Evolutionary conservation across 164 flowering plant species (phyloP).

Genomic region (Berberis thunbergii): DNA sequence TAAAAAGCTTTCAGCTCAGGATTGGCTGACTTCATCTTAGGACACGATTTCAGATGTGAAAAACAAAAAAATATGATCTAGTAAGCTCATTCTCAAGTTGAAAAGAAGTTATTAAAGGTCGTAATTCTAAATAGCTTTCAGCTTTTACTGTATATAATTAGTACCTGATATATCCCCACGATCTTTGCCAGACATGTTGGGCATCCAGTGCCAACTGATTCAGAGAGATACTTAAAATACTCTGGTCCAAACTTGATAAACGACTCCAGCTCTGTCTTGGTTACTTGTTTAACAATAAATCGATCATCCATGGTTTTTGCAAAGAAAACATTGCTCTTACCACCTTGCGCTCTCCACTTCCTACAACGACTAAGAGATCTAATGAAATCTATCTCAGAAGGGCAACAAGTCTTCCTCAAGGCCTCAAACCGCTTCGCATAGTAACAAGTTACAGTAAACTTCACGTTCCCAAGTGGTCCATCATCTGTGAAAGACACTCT

Average conservation of each 20-base stretch:
- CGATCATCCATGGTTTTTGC: constrained; percentile 96
- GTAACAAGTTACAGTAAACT: constrained; percentile 82
- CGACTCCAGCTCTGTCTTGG: constrained; percentile 93
- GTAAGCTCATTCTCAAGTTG: not conserved
- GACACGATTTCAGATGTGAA: too few relatives aligned
- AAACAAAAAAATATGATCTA: too few relatives aligned
- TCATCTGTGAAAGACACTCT: constrained; percentile 63
- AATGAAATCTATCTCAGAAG: constrained; percentile 72
- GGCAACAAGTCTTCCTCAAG: constrained; percentile 74
- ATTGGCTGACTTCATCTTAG: too few relatives aligned
- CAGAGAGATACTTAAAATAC: constrained; percentile 84
- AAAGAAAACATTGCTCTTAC: constrained; percentile 94
- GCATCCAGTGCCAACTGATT: constrained; percentile 58
- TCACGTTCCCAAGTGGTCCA: constrained; percentile 70
- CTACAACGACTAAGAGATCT: constrained; percentile 92
- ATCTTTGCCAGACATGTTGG: constrained; percentile 98
- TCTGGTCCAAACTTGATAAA: constrained; percentile 85
- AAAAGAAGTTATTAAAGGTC: not conserved
- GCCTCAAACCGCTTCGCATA: constrained; percentile 81
- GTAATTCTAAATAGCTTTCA: not conserved
- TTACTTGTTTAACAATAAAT: constrained; percentile 87
- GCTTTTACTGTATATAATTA: not conserved
- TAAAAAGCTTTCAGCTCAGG: too few relatives aligned
- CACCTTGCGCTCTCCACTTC: constrained; percentile 99
- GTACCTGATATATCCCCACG: constrained; percentile 96